phyloP scores from a whole-genome alignment of 495 filamentous ascomycete species.

The Chaetomidium leptoderma region DNA sequence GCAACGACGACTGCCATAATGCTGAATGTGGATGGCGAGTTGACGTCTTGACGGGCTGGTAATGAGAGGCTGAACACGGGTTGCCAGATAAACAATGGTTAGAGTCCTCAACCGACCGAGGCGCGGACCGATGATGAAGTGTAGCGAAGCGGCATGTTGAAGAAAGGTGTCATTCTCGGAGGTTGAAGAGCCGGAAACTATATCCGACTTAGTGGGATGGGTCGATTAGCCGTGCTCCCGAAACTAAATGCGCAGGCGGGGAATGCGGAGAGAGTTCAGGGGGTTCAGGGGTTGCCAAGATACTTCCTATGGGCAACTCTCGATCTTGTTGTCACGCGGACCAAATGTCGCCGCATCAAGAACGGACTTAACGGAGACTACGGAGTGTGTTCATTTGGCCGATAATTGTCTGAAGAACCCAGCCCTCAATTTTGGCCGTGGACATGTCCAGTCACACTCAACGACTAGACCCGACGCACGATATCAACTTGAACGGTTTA shows the following conservation, averaged over 20 bases:
- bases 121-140: background rate
- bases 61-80: background rate
- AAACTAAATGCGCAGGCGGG: slow-evolving; percentile 9
- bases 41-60: background rate
- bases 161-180: slow-evolving; percentile 37
- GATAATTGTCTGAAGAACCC: too few relatives aligned
- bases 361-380: too few relatives aligned
- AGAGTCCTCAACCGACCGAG: background rate
- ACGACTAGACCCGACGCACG: too few relatives aligned
- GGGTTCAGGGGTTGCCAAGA: slow-evolving; percentile 11
- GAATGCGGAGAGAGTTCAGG: slow-evolving; percentile 18
- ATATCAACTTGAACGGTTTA: too few relatives aligned
- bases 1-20: slow-evolving; percentile 16
- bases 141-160: slow-evolving; percentile 3
- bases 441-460: too few relatives aligned
- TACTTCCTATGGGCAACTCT: background rate
- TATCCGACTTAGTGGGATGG: slow-evolving; percentile 29
- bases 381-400: too few relatives aligned
- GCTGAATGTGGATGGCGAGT: background rate
- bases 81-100: background rate
- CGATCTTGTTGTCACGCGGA: background rate
- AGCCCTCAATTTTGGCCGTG: too few relatives aligned
- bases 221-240: slow-evolving; percentile 21
- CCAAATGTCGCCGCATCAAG: background rate
- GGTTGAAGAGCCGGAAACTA: slow-evolving; percentile 29